phyloP scores from a whole-genome alignment of 345 rosid species.

The Populus davidiana region DNA sequence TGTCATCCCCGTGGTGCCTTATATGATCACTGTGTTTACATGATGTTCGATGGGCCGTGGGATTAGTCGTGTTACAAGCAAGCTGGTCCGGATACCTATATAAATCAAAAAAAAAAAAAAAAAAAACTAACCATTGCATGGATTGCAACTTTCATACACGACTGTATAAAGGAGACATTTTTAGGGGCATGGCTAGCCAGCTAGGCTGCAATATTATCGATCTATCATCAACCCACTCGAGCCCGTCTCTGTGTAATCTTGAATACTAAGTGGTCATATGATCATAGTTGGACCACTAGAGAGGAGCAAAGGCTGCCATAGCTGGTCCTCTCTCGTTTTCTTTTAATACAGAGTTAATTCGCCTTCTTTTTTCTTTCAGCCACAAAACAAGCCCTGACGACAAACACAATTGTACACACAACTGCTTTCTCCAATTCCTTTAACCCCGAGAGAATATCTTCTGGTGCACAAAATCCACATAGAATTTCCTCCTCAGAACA shows the following conservation, averaged over 20 bases:
- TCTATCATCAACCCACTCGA: neutral
- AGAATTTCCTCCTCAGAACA: constrained; percentile 11
- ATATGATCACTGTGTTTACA: too few species aligned
- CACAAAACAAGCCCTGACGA: constrained; percentile 15
- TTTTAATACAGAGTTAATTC: constrained; percentile 12
- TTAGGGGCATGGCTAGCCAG: neutral
- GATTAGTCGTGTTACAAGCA: too few species aligned
- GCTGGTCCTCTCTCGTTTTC: constrained; percentile 23
- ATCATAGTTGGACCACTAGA: constrained; percentile 17
- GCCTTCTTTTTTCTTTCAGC: constrained; percentile 12
- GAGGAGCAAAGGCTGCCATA: constrained; percentile 18
- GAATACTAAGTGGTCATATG: neutral
- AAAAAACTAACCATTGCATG: constrained; percentile 8
- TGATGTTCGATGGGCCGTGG: too few species aligned
- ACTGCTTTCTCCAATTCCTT: constrained; percentile 9
- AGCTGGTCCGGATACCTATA: too few species aligned
- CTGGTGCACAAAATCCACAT: constrained; percentile 14
- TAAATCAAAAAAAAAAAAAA: too few species aligned
- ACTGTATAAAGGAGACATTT: neutral
- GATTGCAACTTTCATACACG: neutral
- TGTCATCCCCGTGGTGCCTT: too few species aligned
- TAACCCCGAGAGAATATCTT: constrained; percentile 12
- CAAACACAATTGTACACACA: neutral
- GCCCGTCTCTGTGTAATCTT: neutral
- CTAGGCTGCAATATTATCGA: neutral